phyloP scores from a whole-genome alignment of 768 basidiomycete species.

The Daedalea quercina region DNA sequence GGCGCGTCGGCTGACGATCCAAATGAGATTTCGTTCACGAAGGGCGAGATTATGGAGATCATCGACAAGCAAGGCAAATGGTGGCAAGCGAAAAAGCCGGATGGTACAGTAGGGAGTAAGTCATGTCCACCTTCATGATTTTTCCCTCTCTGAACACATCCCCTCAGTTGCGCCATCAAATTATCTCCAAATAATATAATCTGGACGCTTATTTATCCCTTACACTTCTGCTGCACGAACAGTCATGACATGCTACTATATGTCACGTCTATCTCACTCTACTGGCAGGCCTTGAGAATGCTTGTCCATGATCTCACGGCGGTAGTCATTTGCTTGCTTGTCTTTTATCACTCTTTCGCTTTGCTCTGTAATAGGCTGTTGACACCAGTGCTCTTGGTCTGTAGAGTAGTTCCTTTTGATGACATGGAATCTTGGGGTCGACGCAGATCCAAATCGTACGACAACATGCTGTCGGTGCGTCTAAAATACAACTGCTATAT shows the following conservation, averaged over 20 bases:
- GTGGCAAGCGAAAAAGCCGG: conserved; percentile 84
- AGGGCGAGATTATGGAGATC: conserved; percentile 90
- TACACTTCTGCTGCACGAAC: conserved; percentile 19
- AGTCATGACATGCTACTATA: conserved; percentile 10
- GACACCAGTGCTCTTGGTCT: conserved; percentile 1
- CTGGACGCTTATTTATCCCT: background rate
- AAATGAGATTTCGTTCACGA: conserved; percentile 89
- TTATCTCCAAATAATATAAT: conserved; percentile 67
- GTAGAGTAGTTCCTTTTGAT: background rate
- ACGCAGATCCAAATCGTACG: too few relatives aligned
- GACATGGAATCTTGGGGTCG: background rate
- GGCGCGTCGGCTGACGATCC: conserved; percentile 92
- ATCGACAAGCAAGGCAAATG: conserved; percentile 90
- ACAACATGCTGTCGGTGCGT: background rate
- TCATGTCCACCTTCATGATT: conserved; percentile 15
- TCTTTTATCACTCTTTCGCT: background rate
- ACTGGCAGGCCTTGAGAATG: background rate
- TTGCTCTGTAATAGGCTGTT: background rate
- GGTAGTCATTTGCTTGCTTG: background rate
- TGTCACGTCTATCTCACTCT: conserved; percentile 2
- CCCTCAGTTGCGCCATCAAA: conserved; percentile 74
- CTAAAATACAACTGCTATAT: background rate
- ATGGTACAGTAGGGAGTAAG: conserved; percentile 75
- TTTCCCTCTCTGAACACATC: background rate
- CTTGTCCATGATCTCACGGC: background rate